These are phyloP conservation scores for Esteya vermicola DNA, from an alignment of 2,329 filamentous ascomycete genomes.

Conservation along the genomic window DNA sequence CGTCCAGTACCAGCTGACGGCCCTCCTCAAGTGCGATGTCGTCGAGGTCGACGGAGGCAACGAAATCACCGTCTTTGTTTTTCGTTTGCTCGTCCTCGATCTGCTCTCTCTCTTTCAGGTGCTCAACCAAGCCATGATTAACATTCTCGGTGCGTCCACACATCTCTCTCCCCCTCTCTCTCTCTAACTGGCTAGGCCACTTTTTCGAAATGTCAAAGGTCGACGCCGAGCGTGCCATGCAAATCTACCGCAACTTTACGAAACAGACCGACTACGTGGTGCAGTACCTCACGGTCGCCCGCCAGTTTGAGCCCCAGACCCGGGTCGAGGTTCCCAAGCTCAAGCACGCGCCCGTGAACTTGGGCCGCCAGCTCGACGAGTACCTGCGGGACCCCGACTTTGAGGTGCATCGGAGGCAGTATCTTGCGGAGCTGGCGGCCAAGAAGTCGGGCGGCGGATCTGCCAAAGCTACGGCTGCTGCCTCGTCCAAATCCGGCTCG, in stretches of 20 bases:
- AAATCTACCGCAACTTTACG: conserved; percentile 84
- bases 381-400: conserved; percentile 93
- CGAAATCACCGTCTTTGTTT: conserved; percentile 90
- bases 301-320: conserved; percentile 84
- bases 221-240: conserved; percentile 82
- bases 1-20: conserved; percentile 76
- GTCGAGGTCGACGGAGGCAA: conserved; percentile 84
- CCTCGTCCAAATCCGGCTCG: no score
- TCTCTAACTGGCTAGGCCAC: conserved; percentile 45
- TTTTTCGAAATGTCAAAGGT: conserved; percentile 97
- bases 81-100: conserved; percentile 80
- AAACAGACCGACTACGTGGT: conserved; percentile 88
- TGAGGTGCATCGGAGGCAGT: conserved; percentile 83
- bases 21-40: conserved; percentile 81
- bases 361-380: conserved; percentile 81
- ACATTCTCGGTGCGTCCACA: conserved; percentile 64
- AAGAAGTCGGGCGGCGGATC: conserved; percentile 32
- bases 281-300: conserved; percentile 71
- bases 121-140: conserved; percentile 94
- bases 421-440: conserved; percentile 73
- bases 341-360: conserved; percentile 88
- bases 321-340: conserved; percentile 89
- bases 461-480: no score
- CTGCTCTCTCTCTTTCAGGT: conserved; percentile 83
- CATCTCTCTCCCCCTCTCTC: conserved; percentile 6